phyloP scores from a whole-genome alignment of 176 grass and related monocot genomes.

The Raddia guianensis region DNA sequence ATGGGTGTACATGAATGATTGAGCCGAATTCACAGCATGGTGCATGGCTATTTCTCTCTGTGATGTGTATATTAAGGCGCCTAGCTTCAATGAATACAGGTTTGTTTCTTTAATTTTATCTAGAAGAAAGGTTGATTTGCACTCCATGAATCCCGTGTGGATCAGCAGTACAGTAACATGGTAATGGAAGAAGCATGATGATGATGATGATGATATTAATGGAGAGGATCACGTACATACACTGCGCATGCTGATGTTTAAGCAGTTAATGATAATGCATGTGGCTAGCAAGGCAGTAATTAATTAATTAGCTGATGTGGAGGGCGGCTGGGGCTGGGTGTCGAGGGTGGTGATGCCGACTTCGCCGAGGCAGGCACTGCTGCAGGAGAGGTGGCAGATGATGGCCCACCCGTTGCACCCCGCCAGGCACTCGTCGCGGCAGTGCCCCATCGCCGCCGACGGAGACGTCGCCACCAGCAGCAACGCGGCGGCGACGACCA shows the following conservation, averaged over 20 bases:
- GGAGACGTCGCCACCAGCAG: not conserved
- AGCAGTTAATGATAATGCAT: too few species aligned
- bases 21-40: not conserved
- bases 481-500: not conserved
- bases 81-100: too few species aligned
- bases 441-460: not conserved
- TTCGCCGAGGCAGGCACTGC: slow-evolving; percentile 35
- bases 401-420: slow-evolving; percentile 10
- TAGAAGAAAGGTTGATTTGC: too few species aligned
- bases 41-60: not conserved
- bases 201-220: too few species aligned
- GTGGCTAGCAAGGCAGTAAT: too few species aligned
- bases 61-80: not conserved
- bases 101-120: too few species aligned
- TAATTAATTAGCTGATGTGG: too few species aligned
- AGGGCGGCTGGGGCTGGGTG: not conserved
- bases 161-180: too few species aligned
- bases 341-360: slow-evolving; percentile 12
- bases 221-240: too few species aligned
- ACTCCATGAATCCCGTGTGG: too few species aligned
- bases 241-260: too few species aligned
- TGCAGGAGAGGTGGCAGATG: slow-evolving; percentile 48
- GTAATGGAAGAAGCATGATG: too few species aligned
- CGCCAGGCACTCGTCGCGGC: slow-evolving; percentile 33
- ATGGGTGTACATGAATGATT: slow-evolving; percentile 9